Percentiles rank a stretch among this genome's conserved stretches.
Evolutionary conservation across 257 asterid genomes (phyloP).

Genomic region (Scutellaria barbata): DNA sequence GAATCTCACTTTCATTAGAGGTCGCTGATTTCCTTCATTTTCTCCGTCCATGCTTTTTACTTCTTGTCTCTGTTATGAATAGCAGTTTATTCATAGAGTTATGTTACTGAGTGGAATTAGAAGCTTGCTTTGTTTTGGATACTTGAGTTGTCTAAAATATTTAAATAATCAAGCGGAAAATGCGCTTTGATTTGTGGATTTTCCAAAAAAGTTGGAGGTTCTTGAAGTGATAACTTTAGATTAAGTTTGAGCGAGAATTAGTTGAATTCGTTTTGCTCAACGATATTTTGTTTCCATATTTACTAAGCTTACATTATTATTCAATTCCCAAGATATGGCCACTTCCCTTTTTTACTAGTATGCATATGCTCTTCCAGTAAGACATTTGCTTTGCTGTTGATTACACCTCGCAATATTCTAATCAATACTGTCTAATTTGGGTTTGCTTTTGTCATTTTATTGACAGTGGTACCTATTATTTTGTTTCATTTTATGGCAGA

Average conservation of each 20-base stretch:
- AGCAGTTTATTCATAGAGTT: slow-evolving; percentile 18
- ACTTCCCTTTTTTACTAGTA: not conserved
- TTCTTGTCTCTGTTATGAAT: not conserved
- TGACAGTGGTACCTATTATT: slow-evolving; percentile 30
- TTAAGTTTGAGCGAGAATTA: slow-evolving; percentile 1
- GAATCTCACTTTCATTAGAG: slow-evolving; percentile 78
- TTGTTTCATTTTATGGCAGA: slow-evolving; percentile 55
- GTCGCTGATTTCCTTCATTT: slow-evolving; percentile 41
- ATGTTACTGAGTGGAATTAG: slow-evolving; percentile 16
- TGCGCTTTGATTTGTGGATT: slow-evolving; percentile 22
- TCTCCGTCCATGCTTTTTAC: not conserved
- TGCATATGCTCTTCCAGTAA: not conserved
- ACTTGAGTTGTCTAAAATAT: slow-evolving; percentile 22
- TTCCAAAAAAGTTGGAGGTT: slow-evolving; percentile 30
- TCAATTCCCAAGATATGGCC: slow-evolving; percentile 17
- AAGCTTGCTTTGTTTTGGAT: slow-evolving; percentile 26
- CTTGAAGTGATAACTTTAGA: slow-evolving; percentile 1
- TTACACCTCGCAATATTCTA: slow-evolving; percentile 28
- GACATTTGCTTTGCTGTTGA: slow-evolving; percentile 16
- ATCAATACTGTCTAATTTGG: not conserved
- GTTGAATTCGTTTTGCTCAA: slow-evolving; percentile 25
- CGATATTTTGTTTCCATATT: slow-evolving; percentile 8
- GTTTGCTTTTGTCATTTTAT: not conserved
- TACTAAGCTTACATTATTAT: slow-evolving; percentile 5
- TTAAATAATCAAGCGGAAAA: slow-evolving; percentile 36